Conservation (phyloP, 2,329 filamentous ascomycete genomes). For the Rhynchosporium graminicola region DNA sequence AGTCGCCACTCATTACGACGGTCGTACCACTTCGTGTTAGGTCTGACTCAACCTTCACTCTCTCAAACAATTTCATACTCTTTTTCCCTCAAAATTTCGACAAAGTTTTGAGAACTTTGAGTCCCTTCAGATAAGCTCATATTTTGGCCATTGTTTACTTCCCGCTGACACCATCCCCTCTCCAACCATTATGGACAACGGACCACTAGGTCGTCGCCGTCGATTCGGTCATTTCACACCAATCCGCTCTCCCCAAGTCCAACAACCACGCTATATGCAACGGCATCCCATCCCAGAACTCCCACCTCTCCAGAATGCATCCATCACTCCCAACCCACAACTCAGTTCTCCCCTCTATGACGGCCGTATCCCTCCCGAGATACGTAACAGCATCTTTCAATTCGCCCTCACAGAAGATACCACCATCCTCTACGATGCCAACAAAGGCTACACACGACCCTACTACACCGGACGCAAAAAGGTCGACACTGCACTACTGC, state of each 20-base stretch:
- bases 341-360: constrained; percentile 27
- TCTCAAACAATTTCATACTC: background rate
- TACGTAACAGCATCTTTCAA: constrained; percentile 29
- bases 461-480: constrained; percentile 22
- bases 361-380: constrained; percentile 32
- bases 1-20: constrained; percentile 9
- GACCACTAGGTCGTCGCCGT: background rate
- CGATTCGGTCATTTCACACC: constrained; percentile 8
- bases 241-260: background rate
- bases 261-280: background rate
- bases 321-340: constrained; percentile 23
- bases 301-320: background rate
- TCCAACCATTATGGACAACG: background rate
- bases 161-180: background rate
- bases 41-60: background rate
- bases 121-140: background rate
- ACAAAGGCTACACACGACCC: constrained; percentile 25
- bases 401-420: constrained; percentile 27
- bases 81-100: background rate
- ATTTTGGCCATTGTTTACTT: background rate
- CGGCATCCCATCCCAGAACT: background rate
- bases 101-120: background rate
- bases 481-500: constrained; percentile 28
- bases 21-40: background rate
- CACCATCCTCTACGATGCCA: background rate